Evolutionary conservation across 106 monocot species (phyloP), one percentile per base, ranked within the genome.

Genomic region (Apostasia ramifera): DNA sequence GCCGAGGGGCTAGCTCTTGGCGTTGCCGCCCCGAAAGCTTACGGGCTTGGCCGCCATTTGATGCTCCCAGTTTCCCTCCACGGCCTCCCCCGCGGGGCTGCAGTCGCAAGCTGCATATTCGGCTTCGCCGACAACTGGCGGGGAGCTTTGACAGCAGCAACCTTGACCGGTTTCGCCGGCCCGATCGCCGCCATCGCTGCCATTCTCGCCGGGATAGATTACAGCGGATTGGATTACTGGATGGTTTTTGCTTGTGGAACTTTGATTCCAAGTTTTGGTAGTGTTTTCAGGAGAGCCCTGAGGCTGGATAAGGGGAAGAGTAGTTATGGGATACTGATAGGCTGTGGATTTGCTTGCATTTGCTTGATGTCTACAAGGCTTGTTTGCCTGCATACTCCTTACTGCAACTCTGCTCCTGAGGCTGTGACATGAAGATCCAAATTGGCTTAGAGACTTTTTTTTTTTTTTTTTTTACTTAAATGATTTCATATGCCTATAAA

Each of bases 401-500:
- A 98, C 69, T 98, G 97, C 63, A 98, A 98, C 76, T 92, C 97
- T 2, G 97, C 97, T 38, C 97, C 97, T 1, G 97, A 98, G 73
- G 97, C 97, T 54, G 97, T 98, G 10, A 98, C 76, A 82, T 98
- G 43, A 61, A 26, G 53, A 43, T 41, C 9, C 12, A 13, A 12
- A 5, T 50, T 6, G 66, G 38, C 3, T 66, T 65, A 15, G 6
- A 52, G 52, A 52, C 52, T 52, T 10, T 52, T 10, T 52, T 52
- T 10, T 6, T 10, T 52, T 52, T 52, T 10, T 52, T 10, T 52
- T 10, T 52, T 10, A 6, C 52, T 52, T 10, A 6, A 4, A 6
- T 52, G 4, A 52, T 52, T 52, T 52, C 52, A 4, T 52, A 4
- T 52, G 10, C 52, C 4, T 52, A 6, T 52, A 6, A 4, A 4